A percentile compares a stretch with the other conserved stretches of the same genome.
Evolutionary conservation across 306 rosid genomes (phyloP).

Genomic region (Malus asiatica): DNA sequence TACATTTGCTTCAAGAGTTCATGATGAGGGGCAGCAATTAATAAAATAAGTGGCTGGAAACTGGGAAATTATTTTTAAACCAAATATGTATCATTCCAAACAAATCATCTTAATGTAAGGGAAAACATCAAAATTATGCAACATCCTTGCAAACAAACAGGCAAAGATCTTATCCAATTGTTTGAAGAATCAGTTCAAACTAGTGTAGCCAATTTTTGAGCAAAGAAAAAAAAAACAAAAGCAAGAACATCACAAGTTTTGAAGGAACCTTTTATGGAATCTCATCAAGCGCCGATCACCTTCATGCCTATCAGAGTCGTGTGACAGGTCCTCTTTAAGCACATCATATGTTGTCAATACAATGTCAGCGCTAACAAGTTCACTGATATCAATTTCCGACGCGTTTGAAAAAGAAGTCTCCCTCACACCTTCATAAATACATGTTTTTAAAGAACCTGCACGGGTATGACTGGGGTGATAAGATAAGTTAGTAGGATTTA

Average conservation of each 20-base stretch:
- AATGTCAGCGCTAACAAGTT: constrained; percentile 69
- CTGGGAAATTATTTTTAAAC: neutral
- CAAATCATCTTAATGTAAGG: neutral
- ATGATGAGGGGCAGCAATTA: neutral
- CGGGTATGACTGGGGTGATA: constrained; percentile 61
- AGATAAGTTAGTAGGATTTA: constrained; percentile 21
- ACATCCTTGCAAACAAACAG: neutral
- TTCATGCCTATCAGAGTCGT: constrained; percentile 85
- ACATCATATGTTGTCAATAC: constrained; percentile 87
- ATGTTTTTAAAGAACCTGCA: constrained; percentile 75
- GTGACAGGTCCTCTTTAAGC: constrained; percentile 87
- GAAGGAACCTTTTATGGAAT: constrained; percentile 77
- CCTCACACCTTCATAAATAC: constrained; percentile 75
- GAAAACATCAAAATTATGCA: neutral
- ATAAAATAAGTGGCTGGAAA: neutral
- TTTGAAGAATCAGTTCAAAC: neutral
- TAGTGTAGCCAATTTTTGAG: neutral
- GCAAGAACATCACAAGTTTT: constrained; percentile 2
- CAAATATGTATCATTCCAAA: neutral
- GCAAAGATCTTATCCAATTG: neutral
- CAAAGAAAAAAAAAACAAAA: neutral
- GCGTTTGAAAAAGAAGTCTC: constrained; percentile 52
- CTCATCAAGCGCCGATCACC: constrained; percentile 88
- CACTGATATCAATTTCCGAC: constrained; percentile 40
- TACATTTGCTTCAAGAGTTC: neutral